Conservation (phyloP, 1,284 basidiomycete species). For the Pascua guehoae region DNA sequence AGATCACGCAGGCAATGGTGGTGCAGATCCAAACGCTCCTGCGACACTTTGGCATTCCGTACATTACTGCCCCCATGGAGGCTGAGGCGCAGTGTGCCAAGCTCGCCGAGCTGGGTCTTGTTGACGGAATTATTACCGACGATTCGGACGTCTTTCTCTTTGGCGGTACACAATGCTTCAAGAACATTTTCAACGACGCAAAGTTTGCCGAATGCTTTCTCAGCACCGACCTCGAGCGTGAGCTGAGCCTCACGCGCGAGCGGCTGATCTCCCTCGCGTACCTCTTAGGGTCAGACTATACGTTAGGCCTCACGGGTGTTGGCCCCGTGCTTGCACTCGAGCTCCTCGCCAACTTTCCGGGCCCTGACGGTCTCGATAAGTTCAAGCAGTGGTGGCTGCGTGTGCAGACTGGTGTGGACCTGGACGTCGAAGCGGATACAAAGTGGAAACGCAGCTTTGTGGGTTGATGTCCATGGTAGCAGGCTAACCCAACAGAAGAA, state of each 20-base stretch:
- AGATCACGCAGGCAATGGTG: slow-evolving; percentile 91
- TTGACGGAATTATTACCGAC: slow-evolving; percentile 98
- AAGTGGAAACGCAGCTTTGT: slow-evolving; percentile 82
- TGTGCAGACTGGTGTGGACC: slow-evolving; percentile 88
- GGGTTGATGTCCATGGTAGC: slow-evolving; percentile 45
- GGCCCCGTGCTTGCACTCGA: slow-evolving; percentile 98
- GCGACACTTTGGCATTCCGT: slow-evolving; percentile 92
- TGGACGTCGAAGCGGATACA: slow-evolving; percentile 63
- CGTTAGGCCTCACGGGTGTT: slow-evolving; percentile 88
- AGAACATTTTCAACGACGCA: slow-evolving; percentile 99
- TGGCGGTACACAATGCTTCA: slow-evolving; percentile 87
- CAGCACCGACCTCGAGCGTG: slow-evolving; percentile 75
- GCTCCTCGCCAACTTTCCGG: slow-evolving; percentile 82
- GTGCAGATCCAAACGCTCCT: slow-evolving; percentile 92
- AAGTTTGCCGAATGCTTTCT: slow-evolving; percentile 98
- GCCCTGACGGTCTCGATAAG: slow-evolving; percentile 70
- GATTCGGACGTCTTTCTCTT: slow-evolving; percentile 99
- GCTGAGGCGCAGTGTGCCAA: slow-evolving; percentile 98
- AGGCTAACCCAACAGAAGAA: slow-evolving; percentile 63
- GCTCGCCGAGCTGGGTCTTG: slow-evolving; percentile 75
- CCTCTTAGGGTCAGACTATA: slow-evolving; percentile 94
- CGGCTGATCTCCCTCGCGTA: slow-evolving; percentile 87
- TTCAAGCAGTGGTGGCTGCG: slow-evolving; percentile 94
- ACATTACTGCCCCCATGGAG: slow-evolving; percentile 98
- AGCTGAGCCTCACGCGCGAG: slow-evolving; percentile 82